Percentiles rank a stretch among this genome's conserved stretches.
Evolutionary conservation across 2,329 filamentous ascomycete genomes (phyloP).

Genomic region (Apiospora saccharicola): DNA sequence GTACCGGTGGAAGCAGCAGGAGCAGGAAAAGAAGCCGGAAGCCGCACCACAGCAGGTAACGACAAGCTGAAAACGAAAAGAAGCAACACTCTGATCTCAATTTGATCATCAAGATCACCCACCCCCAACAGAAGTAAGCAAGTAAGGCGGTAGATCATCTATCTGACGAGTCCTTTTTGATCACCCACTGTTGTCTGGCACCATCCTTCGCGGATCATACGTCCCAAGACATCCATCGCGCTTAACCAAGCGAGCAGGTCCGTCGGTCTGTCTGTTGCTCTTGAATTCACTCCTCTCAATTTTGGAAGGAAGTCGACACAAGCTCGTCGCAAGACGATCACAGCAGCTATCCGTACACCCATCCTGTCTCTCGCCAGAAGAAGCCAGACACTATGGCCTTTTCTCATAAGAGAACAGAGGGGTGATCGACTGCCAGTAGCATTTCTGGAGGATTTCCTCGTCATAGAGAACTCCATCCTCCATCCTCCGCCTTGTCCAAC

Average conservation of each 20-base stretch:
- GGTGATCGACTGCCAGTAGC: not conserved
- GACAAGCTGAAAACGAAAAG: not conserved
- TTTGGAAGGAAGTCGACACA: no score
- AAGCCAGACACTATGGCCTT: not conserved
- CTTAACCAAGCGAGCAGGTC: not conserved
- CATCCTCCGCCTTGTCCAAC: not conserved
- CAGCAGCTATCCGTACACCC: no score
- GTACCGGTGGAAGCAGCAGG: conserved; percentile 54
- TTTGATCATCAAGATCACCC: no score
- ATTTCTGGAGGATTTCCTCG: not conserved
- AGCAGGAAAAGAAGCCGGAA: not conserved
- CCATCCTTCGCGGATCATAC: not conserved
- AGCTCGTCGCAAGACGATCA: no score
- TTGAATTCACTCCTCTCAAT: no score
- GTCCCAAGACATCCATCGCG: not conserved
- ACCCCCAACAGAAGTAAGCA: not conserved
- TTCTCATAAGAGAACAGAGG: not conserved
- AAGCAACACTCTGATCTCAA: not conserved
- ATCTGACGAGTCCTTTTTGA: not conserved
- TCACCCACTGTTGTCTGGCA: not conserved
- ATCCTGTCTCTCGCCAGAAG: no score
- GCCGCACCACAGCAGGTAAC: not conserved
- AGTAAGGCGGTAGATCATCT: no score
- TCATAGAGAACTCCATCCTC: not conserved
- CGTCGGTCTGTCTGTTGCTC: no score